These are phyloP conservation scores for maize (Zea mays) DNA, from an alignment of 176 grass and related monocot species.

Conservation along the genomic window Zm-B73-REFERENCE-NAM-5.0 NC_050104.1:142161001-142161500, in stretches of 20 bases:
- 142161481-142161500: conserved; percentile 83
- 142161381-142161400: conserved; percentile 80
- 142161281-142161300: background rate
- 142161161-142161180: conserved; percentile 98
- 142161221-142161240: conserved; percentile 37
- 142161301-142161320: conserved; percentile 94
- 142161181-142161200: conserved; percentile 99
- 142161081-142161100: conserved; percentile 25
- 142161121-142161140: conserved; percentile 99
- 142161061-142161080: background rate
- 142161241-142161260: conserved; percentile 25
- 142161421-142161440: background rate
- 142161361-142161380: conserved; percentile 93
- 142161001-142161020: background rate
- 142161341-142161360: conserved; percentile 98
- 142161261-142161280: conserved; percentile 23
- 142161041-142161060: conserved; percentile 6
- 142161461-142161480: conserved; percentile 82
- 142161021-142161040: background rate
- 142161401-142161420: background rate
- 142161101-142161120: conserved; percentile 39
- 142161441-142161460: background rate
- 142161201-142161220: conserved; percentile 99
- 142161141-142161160: conserved; percentile 99
- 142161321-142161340: conserved; percentile 87